Conservation (phyloP, 768 basidiomycete genomes). For the Mycena vulgaris region DNA sequence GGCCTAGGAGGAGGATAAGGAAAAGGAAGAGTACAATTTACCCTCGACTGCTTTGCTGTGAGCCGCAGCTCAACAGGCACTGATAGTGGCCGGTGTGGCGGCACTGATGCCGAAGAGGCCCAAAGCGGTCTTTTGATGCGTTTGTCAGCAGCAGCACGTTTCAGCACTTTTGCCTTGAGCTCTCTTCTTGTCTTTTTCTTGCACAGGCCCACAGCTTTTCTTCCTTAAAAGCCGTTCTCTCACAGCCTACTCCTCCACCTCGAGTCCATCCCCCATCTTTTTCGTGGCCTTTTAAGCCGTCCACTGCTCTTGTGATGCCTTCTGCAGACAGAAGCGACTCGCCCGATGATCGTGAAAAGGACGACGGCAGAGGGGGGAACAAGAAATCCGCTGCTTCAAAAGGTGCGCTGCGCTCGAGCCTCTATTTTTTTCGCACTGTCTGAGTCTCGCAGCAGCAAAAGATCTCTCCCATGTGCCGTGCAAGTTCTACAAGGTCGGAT, state of each 20-base stretch:
- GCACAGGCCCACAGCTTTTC: not conserved
- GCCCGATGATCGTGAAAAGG: conserved; percentile 36
- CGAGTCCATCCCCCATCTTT: not conserved
- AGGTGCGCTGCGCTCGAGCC: conserved; percentile 35
- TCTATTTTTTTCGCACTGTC: conserved; percentile 24
- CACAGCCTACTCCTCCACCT: not conserved
- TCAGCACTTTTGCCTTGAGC: conserved; percentile 26
- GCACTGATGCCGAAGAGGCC: not conserved
- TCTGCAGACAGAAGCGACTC: conserved; percentile 35
- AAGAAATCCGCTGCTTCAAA: conserved; percentile 51
- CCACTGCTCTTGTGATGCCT: conserved; percentile 18
- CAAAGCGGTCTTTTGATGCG: not conserved
- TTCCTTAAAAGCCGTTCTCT: not conserved
- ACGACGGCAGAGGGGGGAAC: conserved; percentile 33
- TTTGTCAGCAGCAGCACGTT: conserved; percentile 32
- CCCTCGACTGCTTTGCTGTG: too few relatives aligned
- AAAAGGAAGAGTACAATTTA: too few relatives aligned
- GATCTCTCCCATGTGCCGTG: conserved; percentile 97
- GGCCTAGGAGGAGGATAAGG: too few relatives aligned
- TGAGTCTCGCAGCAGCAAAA: conserved; percentile 68
- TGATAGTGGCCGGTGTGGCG: too few relatives aligned
- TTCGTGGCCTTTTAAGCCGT: conserved; percentile 3
- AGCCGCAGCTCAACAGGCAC: too few relatives aligned
- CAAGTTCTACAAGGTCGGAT: conserved; percentile 96
- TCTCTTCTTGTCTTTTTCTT: conserved; percentile 9